Evolutionary conservation across 768 basidiomycete genomes (phyloP).

Genomic region (Mycena alexandri): DNA sequence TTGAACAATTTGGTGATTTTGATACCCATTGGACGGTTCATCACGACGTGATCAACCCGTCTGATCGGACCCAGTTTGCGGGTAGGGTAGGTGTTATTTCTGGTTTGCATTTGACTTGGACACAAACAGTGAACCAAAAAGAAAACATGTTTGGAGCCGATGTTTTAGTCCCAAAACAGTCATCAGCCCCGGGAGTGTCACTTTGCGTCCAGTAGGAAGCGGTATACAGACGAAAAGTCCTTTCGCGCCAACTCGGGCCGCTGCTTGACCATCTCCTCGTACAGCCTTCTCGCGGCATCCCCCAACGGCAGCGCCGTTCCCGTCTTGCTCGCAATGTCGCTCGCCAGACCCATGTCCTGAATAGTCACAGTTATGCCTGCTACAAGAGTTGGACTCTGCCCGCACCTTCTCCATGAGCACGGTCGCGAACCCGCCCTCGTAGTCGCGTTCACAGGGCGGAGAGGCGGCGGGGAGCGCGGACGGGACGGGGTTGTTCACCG

Average conservation of each 20-base stretch:
- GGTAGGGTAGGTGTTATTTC: no score
- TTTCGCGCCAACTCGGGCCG: slow-evolving; percentile 72
- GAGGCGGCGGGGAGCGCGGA: slow-evolving; percentile 76
- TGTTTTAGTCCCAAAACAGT: no score
- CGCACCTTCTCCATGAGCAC: slow-evolving; percentile 85
- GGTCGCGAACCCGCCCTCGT: slow-evolving; percentile 89
- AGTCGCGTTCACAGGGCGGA: slow-evolving; percentile 86
- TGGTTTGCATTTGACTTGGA: no score
- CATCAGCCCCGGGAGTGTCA: no score
- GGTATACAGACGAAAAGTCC: slow-evolving; percentile 88
- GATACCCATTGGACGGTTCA: no score
- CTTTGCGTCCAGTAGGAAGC: slow-evolving; percentile 56
- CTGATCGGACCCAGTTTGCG: no score
- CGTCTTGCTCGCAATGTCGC: slow-evolving; percentile 65
- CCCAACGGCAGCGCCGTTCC: slow-evolving; percentile 74
- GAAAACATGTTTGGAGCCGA: no score
- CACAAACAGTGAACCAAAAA: no score
- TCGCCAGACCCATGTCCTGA: slow-evolving; percentile 90
- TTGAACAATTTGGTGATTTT: no score
- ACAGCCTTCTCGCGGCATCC: slow-evolving; percentile 71
- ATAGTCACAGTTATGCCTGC: not conserved
- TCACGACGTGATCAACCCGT: no score
- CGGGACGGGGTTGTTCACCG: slow-evolving; percentile 91
- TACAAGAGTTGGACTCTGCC: not conserved
- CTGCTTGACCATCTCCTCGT: slow-evolving; percentile 64